Conservation (phyloP, 768 basidiomycete genomes). For the Omphalotus guepiniiformis region DNA sequence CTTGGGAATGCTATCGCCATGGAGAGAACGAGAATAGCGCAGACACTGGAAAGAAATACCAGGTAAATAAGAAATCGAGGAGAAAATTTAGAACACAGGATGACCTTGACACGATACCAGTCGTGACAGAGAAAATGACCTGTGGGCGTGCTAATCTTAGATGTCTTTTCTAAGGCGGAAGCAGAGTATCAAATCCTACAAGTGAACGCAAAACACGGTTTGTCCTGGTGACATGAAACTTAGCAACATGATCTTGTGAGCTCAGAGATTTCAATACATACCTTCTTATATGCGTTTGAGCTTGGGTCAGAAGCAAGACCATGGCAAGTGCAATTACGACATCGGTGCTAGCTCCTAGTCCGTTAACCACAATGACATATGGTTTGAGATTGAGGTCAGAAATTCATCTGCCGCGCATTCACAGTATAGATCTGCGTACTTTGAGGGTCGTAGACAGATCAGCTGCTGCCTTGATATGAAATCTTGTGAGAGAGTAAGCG, state of each 20-base stretch:
- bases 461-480: no score
- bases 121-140: slow-evolving; percentile 7
- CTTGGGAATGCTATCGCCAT: slow-evolving; percentile 6
- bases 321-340: slow-evolving; percentile 6
- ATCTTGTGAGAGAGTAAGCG: no score
- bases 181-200: not conserved
- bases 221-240: not conserved
- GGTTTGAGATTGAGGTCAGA: not conserved
- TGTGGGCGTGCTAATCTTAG: no score
- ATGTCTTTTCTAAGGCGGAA: no score
- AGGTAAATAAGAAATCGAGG: not conserved
- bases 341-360: slow-evolving; percentile 2
- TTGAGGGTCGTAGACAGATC: no score
- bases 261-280: no score
- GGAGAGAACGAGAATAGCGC: slow-evolving; percentile 7
- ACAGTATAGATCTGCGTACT: no score
- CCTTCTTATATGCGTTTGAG: slow-evolving; percentile 3
- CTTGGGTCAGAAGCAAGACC: slow-evolving; percentile 3
- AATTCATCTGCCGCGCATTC: not conserved
- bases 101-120: slow-evolving; percentile 8
- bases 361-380: slow-evolving; percentile 7
- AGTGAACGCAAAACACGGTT: slow-evolving; percentile 7
- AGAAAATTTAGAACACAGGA: not conserved
- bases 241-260: no score
- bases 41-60: not conserved